Base-by-base conservation (phyloP, 148 eudicot genomes). In the Vaccinium myrtillus region DNA sequence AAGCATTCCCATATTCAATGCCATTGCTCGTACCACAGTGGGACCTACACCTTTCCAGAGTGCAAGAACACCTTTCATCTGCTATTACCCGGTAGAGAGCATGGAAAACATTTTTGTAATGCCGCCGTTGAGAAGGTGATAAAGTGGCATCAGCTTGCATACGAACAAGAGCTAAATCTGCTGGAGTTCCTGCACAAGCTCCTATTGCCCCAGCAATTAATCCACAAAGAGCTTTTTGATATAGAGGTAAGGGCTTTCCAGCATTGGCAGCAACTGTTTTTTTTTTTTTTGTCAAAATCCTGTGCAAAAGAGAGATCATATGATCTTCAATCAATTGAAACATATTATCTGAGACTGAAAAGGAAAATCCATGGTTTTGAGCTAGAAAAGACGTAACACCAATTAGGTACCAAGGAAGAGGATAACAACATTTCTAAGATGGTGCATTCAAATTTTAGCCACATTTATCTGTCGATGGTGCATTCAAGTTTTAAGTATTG, bases 121-220 rank as follows among this genome's bases (percentile, higher is more conserved):
- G 85, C 16, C 95, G 89, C 5, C 95, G 84, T 77, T 94, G 98
- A 32, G 94, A 94, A 56, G 77, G 87, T 18, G 98, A 93, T 80
- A 94, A 86, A 50, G 97, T 96, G 23, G 98, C 95, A 86, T 96
- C 98, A 36, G 98, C 98, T 85, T 96, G 98, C 98, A 96, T 93
- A 67, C 98, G 93, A 32, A 96, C 93, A 65, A 96, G 91, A 4
- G 98, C 98, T 69, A 96, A 85, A 87, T 96, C 98, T 36, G 98
- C 98, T 14, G 98, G 98, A 81, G 92, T 96, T 25, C 98, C 98
- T 46, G 94, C 88, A 82, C 87, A 83, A 18, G 98, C 98, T 79
- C 98, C 98, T 5, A 96, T 93, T 21, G 98, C 98, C 84, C 98
- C 98, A 30, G 98, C 98, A 65, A 91, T 91, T 86, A 94, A 85